Conservation (phyloP, 345 rosid genomes). For the Orychophragmus violaceus region DNA sequence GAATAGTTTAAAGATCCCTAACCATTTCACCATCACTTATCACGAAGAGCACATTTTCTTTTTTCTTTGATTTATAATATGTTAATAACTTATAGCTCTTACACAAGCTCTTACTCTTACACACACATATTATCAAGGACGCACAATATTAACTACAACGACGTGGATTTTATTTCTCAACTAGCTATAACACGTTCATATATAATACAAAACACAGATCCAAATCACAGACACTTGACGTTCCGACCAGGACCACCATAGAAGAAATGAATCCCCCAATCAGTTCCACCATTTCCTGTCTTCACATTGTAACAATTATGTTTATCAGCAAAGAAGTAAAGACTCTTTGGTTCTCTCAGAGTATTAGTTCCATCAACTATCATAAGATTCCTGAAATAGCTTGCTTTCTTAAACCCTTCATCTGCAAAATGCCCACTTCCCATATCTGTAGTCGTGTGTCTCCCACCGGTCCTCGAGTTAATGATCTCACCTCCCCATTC, state of each 20-base stretch:
- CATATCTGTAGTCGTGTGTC: conserved; percentile 60
- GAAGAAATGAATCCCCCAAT: conserved; percentile 48
- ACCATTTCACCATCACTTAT: neutral
- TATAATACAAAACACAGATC: neutral
- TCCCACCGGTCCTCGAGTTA: conserved; percentile 35
- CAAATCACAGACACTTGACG: conserved; percentile 38
- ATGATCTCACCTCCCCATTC: conserved; percentile 70
- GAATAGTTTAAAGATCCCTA: neutral
- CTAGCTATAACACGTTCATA: neutral
- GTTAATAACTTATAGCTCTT: no score
- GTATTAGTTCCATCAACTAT: conserved; percentile 50
- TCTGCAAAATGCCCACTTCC: conserved; percentile 59
- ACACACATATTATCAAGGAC: neutral
- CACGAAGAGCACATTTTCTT: no score
- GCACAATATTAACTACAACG: neutral
- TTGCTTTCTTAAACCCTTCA: conserved; percentile 49
- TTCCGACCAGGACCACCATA: conserved; percentile 64
- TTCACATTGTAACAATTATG: conserved; percentile 49
- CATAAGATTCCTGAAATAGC: conserved; percentile 48
- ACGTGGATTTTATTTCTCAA: neutral
- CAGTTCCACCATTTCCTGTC: conserved; percentile 30
- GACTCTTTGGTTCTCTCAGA: conserved; percentile 42
- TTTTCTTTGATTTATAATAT: no score
- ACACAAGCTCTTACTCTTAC: no score
- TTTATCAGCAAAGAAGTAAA: conserved; percentile 35